Base-by-base conservation (phyloP, 192 early-diverging fungal genomes). In the Lobulomyces angularis region DNA sequence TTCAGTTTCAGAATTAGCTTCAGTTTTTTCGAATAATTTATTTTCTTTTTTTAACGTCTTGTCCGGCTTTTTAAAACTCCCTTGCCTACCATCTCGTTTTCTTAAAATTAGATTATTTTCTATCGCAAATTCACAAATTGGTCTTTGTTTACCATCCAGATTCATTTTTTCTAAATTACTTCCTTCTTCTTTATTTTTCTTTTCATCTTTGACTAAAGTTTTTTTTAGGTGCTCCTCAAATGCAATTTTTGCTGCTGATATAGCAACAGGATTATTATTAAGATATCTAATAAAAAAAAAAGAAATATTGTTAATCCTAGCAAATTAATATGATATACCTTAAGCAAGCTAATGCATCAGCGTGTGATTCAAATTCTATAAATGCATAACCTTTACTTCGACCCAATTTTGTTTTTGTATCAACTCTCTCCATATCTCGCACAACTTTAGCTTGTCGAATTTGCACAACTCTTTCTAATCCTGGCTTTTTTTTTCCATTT, bases 331-430 rank as follows among this genome's bases (percentile, higher is more conserved):
- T n/a, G n/a, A n/a, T n/a, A n/a, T n/a, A 90, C 28, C 93, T 71
- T 46, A 97, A 61, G 46, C 86, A 87, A 7, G 89, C 89, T 38
- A 97, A 66, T 8, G 93, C 93, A 48, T 94, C 88, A 0, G 86
- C 69, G 51, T 97, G 89, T 6, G 65, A 64, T 19, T 47, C 66
- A 49, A 84, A 94, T 61, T 97, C 93, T 55, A 97, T 61, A 67
- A 97, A 97, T 24, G 84, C 90, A 45, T 83, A 94, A 31, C 93
- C 88, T 56, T 85, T 84, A 43, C 77, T 81, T 22, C 79, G 71
- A 11, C 62, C 49, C 48, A 76, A 60, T 27, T 82, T 71, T 1
- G 83, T 81, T 6, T 44, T 56, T 1, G 65, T 55, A 55, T 97
- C 93, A 16, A 88, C 64, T 29, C 84, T 71, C 46, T 85, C 84